Conservation (phyloP, 257 asterid species). For the Penstemon barbatus region DNA sequence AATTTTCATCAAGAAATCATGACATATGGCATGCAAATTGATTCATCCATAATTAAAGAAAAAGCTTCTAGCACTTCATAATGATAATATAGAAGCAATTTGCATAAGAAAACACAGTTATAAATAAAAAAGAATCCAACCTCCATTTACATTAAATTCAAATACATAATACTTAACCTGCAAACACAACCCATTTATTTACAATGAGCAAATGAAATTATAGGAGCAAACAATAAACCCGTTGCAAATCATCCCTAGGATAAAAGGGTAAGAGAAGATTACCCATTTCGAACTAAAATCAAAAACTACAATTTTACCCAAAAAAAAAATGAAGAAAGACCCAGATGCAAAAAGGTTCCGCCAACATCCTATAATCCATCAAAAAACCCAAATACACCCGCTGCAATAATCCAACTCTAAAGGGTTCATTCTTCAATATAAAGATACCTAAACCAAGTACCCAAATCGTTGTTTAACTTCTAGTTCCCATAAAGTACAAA, state of each 20-base stretch:
- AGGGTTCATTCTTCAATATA: not conserved
- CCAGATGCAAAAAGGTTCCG: slow-evolving; percentile 3
- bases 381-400: not conserved
- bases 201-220: not conserved
- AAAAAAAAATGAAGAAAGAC: not conserved
- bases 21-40: not conserved
- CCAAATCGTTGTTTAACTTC: slow-evolving; percentile 25
- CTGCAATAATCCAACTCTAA: slow-evolving; percentile 13
- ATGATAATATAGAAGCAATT: not conserved
- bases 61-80: not conserved
- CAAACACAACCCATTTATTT: slow-evolving; percentile 10
- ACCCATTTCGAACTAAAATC: not conserved
- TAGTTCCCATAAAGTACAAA: slow-evolving; percentile 25
- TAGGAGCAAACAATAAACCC: not conserved
- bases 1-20: too few relatives aligned
- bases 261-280: not conserved
- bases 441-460: slow-evolving; percentile 1
- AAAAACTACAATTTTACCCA: not conserved
- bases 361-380: slow-evolving; percentile 2
- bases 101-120: not conserved
- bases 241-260: not conserved
- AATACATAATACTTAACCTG: not conserved
- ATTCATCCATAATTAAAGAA: not conserved
- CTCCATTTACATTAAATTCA: not conserved
- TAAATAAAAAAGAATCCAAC: not conserved